Evolutionary conservation across 768 basidiomycete species (phyloP).

Genomic region (Termitomyces eurrhizus): DNA sequence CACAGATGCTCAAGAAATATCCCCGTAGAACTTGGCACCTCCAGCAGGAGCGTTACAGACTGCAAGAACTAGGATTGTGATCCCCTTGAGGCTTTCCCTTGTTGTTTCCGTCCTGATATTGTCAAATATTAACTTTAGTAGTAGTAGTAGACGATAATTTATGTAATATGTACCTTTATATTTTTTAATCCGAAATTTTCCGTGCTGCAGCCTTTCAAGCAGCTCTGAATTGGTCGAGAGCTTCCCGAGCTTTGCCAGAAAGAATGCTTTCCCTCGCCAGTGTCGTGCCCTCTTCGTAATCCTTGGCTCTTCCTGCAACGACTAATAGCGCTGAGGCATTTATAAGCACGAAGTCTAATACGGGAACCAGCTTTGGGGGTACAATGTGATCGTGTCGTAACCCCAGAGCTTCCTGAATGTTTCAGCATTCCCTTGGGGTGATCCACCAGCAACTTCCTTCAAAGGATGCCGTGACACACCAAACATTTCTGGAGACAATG

Average conservation of each 20-base stretch:
- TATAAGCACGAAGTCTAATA: constrained; percentile 84
- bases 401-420: constrained; percentile 54
- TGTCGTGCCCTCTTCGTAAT: constrained; percentile 67
- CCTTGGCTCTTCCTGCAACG: constrained; percentile 68
- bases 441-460: constrained; percentile 62
- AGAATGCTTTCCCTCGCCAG: constrained; percentile 59
- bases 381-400: constrained; percentile 55
- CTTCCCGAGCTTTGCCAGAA: constrained; percentile 58
- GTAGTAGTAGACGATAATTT: not conserved
- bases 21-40: constrained; percentile 1
- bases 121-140: not conserved
- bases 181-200: not conserved
- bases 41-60: constrained; percentile 4
- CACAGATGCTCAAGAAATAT: not conserved
- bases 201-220: constrained; percentile 30
- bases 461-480: constrained; percentile 74
- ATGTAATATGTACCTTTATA: not conserved
- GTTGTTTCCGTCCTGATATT: no score
- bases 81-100: not conserved
- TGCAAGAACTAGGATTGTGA: constrained; percentile 1
- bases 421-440: constrained; percentile 75
- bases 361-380: constrained; percentile 52
- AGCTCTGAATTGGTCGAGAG: constrained; percentile 47
- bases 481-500: constrained; percentile 70
- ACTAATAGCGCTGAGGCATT: constrained; percentile 88